phyloP scores from a whole-genome alignment of 306 rosid genomes.

The Cicer cuneatum region DNA sequence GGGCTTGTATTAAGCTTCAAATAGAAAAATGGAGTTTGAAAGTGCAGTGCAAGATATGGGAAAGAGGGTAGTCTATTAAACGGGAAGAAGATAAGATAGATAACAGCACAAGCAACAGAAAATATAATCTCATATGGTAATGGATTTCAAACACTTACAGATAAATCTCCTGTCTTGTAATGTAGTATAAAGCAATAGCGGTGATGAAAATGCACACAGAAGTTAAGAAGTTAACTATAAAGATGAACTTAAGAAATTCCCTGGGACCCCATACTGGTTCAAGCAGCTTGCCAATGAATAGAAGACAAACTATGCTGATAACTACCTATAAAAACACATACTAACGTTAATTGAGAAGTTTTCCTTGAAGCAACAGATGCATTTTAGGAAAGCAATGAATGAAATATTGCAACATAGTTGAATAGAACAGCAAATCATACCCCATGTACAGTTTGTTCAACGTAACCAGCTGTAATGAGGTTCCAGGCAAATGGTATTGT shows the following conservation, averaged over 20 bases:
- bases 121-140: constrained; percentile 35
- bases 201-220: constrained; percentile 81
- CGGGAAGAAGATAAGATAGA: constrained; percentile 18
- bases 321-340: constrained; percentile 60
- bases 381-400: constrained; percentile 21
- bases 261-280: constrained; percentile 94
- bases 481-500: constrained; percentile 97
- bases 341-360: constrained; percentile 1
- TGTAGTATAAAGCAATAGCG: constrained; percentile 83
- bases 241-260: constrained; percentile 93
- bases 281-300: constrained; percentile 87
- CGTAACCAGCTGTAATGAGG: constrained; percentile 79
- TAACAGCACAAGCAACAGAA: constrained; percentile 26
- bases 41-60: constrained; percentile 6
- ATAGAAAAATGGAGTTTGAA: constrained; percentile 8
- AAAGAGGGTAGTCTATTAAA: constrained; percentile 23
- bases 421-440: constrained; percentile 52
- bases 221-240: constrained; percentile 77
- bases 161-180: constrained; percentile 71
- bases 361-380: neutral
- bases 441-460: constrained; percentile 82
- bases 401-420: constrained; percentile 1
- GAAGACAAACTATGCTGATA: constrained; percentile 71
- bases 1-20: constrained; percentile 10
- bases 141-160: constrained; percentile 67